A percentile compares a stretch with the other conserved stretches of the same genome.
Conservation (phyloP, 257 asterid species). For the Datura wrightii region DNA sequence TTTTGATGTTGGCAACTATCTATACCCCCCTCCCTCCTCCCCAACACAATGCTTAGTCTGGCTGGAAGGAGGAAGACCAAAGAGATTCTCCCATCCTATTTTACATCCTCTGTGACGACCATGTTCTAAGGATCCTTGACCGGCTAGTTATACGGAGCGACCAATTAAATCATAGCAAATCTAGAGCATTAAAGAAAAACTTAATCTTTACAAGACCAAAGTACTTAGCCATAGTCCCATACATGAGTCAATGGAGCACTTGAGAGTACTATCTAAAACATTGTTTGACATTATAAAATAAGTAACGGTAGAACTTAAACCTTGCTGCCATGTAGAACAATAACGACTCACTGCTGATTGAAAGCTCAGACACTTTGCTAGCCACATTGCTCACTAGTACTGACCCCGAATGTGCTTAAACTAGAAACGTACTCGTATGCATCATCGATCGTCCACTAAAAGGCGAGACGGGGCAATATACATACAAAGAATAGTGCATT, state of each 20-base stretch:
- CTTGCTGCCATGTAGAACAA: not conserved
- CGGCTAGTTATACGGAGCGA: not conserved
- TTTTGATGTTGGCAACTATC: not conserved
- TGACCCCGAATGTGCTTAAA: no score
- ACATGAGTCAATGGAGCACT: not conserved
- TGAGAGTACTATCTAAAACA: not conserved
- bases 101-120: not conserved
- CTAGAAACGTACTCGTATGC: no score
- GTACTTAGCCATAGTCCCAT: not conserved
- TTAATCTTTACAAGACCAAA: not conserved
- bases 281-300: not conserved
- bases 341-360: no score
- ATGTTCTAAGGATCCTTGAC: not conserved
- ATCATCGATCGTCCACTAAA: no score
- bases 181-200: not conserved
- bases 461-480: no score
- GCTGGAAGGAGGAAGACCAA: constrained; percentile 8
- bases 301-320: not conserved
- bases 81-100: not conserved
- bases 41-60: not conserved
- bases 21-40: not conserved
- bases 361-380: no score
- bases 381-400: no score
- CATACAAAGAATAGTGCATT: no score
- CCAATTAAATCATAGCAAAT: not conserved